phyloP scores from a whole-genome alignment of 176 grass and related monocot species.

The Ensete glaucum region DNA sequence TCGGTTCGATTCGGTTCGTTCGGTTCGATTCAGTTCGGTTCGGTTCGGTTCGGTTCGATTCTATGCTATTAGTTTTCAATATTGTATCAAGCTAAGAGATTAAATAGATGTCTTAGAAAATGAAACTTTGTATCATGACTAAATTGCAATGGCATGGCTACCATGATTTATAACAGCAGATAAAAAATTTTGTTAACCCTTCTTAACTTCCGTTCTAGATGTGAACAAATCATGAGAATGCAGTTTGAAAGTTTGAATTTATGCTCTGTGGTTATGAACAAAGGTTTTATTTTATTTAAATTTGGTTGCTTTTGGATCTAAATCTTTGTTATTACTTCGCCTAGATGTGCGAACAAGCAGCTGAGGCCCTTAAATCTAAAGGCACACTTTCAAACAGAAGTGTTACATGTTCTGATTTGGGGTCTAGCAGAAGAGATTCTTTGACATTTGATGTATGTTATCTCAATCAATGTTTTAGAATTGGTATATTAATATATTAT shows the following conservation, averaged over 20 bases:
- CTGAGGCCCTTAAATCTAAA: conserved; percentile 88
- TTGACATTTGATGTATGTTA: conserved; percentile 83
- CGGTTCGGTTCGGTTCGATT: too few species aligned
- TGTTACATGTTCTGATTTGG: conserved; percentile 65
- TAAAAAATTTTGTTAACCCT: neutral
- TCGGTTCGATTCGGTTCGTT: too few species aligned
- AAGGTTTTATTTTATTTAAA: neutral
- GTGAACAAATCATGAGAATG: neutral
- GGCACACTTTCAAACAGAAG: conserved; percentile 59
- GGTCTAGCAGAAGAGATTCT: conserved; percentile 61
- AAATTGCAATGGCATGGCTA: neutral
- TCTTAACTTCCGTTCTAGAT: neutral
- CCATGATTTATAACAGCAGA: neutral
- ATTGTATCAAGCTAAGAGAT: too few species aligned
- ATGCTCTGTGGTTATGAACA: neutral
- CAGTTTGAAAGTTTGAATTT: neutral
- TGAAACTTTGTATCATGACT: neutral
- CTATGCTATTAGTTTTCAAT: too few species aligned
- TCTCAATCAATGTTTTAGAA: too few species aligned
- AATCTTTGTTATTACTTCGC: neutral
- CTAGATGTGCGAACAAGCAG: conserved; percentile 92
- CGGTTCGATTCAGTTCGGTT: too few species aligned
- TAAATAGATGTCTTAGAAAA: neutral
- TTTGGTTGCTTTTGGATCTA: neutral
- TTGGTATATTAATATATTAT: too few species aligned